A percentile compares a stretch with the other conserved stretches of the same genome.
These are phyloP conservation scores for Rosa multiflora DNA, from an alignment of 306 rosid species.

Conservation along the genomic window DNA sequence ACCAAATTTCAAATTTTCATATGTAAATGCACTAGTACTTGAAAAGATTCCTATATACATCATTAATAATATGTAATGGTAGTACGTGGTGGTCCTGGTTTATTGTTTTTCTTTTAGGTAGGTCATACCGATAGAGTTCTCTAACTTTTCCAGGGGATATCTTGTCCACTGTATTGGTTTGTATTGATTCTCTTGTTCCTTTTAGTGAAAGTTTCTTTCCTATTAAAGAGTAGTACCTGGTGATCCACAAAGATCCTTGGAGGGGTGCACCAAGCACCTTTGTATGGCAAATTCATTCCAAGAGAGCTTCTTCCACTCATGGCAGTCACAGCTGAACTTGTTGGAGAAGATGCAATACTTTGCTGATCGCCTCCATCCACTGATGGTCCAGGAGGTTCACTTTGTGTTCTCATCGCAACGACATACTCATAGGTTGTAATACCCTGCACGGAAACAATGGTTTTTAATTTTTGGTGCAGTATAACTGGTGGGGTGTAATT, in stretches of 20 bases:
- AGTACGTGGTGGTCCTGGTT: neutral
- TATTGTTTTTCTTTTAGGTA: neutral
- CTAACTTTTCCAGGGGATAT: neutral
- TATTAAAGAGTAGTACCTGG: conserved; percentile 44
- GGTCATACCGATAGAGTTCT: neutral
- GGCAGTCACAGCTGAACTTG: conserved; percentile 77
- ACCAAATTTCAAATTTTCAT: neutral
- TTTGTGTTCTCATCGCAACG: conserved; percentile 78
- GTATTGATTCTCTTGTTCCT: neutral
- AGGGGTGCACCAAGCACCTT: conserved; percentile 89
- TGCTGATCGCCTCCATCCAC: conserved; percentile 76
- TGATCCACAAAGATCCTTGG: conserved; percentile 88
- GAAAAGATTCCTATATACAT: neutral
- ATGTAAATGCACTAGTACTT: neutral
- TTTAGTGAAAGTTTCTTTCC: neutral
- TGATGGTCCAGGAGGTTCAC: conserved; percentile 80
- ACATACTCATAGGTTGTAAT: conserved; percentile 87
- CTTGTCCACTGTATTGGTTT: neutral
- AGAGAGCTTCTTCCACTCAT: conserved; percentile 83
- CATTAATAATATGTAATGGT: neutral
- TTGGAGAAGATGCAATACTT: conserved; percentile 73
- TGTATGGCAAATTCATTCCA: conserved; percentile 72
- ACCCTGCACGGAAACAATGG: conserved; percentile 44
- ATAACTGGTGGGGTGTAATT: neutral
- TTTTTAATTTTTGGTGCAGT: neutral